These are phyloP conservation scores for Phaeotremella skinneri DNA, from an alignment of 768 basidiomycete genomes.

Conservation along the genomic window DNA sequence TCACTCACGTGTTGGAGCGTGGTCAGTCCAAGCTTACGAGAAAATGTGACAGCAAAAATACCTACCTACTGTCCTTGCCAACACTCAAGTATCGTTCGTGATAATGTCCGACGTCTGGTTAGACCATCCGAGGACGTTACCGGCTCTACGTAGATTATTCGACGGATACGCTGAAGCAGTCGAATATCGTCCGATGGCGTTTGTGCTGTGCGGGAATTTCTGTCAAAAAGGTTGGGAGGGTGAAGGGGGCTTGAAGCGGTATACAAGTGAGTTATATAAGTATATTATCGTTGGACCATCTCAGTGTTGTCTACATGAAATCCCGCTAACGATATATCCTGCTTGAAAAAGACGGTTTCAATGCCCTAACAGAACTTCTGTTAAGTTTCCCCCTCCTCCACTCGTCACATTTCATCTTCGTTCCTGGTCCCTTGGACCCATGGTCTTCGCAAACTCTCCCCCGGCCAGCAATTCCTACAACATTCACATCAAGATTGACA, in stretches of 20 bases:
- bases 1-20: constrained; percentile 50
- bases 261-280: constrained; percentile 68
- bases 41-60: constrained; percentile 46
- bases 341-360: constrained; percentile 59
- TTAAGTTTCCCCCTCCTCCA: constrained; percentile 76
- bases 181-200: constrained; percentile 83
- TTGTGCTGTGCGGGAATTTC: constrained; percentile 94
- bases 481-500: constrained; percentile 68
- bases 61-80: constrained; percentile 43
- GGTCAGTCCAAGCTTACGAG: not conserved
- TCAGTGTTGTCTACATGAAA: too few species aligned
- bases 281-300: too few species aligned
- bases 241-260: constrained; percentile 69
- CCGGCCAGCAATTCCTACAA: constrained; percentile 72
- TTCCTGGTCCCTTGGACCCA: constrained; percentile 91
- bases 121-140: constrained; percentile 78
- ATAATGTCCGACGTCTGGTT: constrained; percentile 95
- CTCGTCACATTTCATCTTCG: constrained; percentile 83
- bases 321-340: too few species aligned
- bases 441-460: constrained; percentile 75
- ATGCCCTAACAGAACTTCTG: constrained; percentile 79
- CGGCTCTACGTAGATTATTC: constrained; percentile 77
- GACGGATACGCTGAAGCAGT: constrained; percentile 69
- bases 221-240: constrained; percentile 78
- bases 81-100: constrained; percentile 74